Evolutionary conservation across 108 stramenopile species (phyloP), one percentile per base, ranked within the genome.

Genomic region (Cyclotella kingstonii): DNA sequence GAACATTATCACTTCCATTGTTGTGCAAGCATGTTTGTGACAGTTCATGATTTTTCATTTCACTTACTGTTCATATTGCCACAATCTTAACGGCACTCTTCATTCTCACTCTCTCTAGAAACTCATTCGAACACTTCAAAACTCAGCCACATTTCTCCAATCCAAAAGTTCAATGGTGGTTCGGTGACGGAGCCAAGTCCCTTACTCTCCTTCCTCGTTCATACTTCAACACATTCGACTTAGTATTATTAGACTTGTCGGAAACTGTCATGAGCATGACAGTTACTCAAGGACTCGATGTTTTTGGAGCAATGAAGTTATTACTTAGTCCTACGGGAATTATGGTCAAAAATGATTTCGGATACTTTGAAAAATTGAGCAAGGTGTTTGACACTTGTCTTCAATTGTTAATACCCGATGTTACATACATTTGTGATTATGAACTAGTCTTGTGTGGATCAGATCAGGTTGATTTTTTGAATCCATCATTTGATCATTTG

Each of bases 91-190:
- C n/a, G n/a, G n/a, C n/a, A 11, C 22, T 47, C 2, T 23, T 19
- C 10, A 18, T 27, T 41, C 33, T 5, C 40, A 42, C 29, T 26
- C 31, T 8, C 9, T 19, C 30, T 11, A 60, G 80, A n/a, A 62
- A 54, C 18, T 59, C 67, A 0, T 79, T 76, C 60, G 55, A 84
- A 54, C 73, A 80, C 66, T 77, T 86, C 53, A 68, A 66, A 47
- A 76, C 82, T 14, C 63, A 77, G 39, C 83, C 85, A 1, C 79
- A 84, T 48, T 82, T 84, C 54, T 71, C 79, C 35, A 76, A 86
- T 66, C 63, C 54, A 14, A 60, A 71, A 53, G 82, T 86, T 8
- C 65, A 86, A 63, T 84, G 82, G 82, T 86, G 85, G 85, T 86
- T 77, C 53, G 82, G 85, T 27, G 85, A 86, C 56, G 77, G 81